Conservation (phyloP, 73 alveolate genomes). For the Paramecium sexaurelia region DNA sequence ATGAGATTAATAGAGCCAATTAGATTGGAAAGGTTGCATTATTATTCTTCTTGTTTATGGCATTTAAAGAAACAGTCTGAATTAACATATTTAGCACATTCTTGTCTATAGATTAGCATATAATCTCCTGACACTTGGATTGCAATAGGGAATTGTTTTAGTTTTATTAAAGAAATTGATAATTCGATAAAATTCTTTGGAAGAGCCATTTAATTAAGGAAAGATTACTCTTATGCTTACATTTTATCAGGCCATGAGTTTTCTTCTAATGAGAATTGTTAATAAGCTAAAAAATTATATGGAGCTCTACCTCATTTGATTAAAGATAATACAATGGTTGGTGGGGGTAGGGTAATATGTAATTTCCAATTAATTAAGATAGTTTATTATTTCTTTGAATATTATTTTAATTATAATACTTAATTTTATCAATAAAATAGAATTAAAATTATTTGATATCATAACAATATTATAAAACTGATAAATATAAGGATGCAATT, state of each 20-base stretch:
- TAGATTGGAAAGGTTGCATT: conserved; percentile 91
- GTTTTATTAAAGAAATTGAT: conserved; percentile 94
- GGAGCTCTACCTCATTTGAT: conserved; percentile 82
- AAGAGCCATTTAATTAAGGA: conserved; percentile 91
- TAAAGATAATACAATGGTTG: conserved; percentile 95
- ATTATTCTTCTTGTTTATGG: conserved; percentile 96
- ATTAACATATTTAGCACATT: conserved; percentile 84
- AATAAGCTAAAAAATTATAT: conserved; percentile 87
- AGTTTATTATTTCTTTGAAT: too few species aligned
- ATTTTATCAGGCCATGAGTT: conserved; percentile 96
- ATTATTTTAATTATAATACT: too few species aligned
- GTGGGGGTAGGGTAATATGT: conserved; percentile 98
- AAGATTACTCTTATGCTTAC: conserved; percentile 91
- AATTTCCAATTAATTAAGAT: too few species aligned
- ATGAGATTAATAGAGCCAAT: conserved; percentile 88
- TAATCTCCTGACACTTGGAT: conserved; percentile 97
- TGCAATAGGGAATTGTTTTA: conserved; percentile 95
- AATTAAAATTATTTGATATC: too few species aligned
- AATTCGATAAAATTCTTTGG: conserved; percentile 93
- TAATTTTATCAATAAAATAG: too few species aligned
- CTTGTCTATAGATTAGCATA: conserved; percentile 77
- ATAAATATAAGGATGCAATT: conserved; percentile 91
- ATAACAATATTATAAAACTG: conserved; percentile 90
- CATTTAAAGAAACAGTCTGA: conserved; percentile 94
- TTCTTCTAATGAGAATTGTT: conserved; percentile 92